Percentiles rank a stretch among this genome's conserved stretches.
These are phyloP conservation scores for Coniochaeta sp. DNA, from an alignment of 2,329 filamentous ascomycete genomes.

Conservation along the genomic window DNA sequence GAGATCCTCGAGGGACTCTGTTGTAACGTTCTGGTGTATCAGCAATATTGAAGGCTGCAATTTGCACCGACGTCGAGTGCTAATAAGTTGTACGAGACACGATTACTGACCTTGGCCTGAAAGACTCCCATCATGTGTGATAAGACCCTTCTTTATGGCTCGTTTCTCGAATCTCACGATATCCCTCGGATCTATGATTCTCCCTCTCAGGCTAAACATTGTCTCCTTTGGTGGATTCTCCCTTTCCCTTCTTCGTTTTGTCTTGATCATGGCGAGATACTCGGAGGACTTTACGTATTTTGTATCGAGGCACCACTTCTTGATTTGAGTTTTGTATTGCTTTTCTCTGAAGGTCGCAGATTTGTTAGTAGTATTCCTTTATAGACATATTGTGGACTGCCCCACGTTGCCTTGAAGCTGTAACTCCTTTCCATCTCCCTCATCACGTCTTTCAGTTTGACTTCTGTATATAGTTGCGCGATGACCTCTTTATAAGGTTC, in stretches of 20 bases:
- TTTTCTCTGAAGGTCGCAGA: constrained; percentile 14
- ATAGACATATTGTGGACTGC: neutral
- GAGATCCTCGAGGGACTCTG: constrained; percentile 12
- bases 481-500: constrained; percentile 21
- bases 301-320: constrained; percentile 23
- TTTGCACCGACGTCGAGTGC: no score
- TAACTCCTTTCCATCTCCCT: constrained; percentile 22
- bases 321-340: constrained; percentile 24
- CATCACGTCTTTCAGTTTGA: constrained; percentile 29
- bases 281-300: constrained; percentile 24
- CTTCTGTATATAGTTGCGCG: constrained; percentile 18
- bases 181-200: constrained; percentile 18
- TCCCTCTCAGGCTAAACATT: constrained; percentile 18
- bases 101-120: constrained; percentile 7
- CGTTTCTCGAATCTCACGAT: constrained; percentile 19
- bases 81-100: neutral
- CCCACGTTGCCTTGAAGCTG: constrained; percentile 22
- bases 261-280: constrained; percentile 22
- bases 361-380: neutral
- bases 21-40: neutral
- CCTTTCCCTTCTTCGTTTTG: constrained; percentile 14
- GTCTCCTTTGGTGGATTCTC: constrained; percentile 16
- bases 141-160: constrained; percentile 15
- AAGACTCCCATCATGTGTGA: constrained; percentile 9
- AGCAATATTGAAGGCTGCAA: neutral